A percentile compares a stretch with the other conserved stretches of the same genome.
Evolutionary conservation across 2,329 filamentous ascomycete genomes (phyloP).

Genomic region (Clarireedia sp.): DNA sequence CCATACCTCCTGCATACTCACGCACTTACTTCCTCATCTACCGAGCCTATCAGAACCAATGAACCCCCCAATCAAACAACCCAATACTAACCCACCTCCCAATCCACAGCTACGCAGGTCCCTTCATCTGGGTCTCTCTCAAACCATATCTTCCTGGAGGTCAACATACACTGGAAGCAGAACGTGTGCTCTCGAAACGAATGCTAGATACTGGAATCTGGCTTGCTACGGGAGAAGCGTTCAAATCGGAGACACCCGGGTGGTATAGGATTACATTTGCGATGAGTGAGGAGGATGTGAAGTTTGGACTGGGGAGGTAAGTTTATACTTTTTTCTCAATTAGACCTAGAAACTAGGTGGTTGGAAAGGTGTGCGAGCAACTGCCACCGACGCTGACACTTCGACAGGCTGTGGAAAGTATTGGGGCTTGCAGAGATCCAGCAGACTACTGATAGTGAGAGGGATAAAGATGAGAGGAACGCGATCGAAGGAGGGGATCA

Average conservation of each 20-base stretch:
- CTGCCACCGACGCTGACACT: too few relatives aligned
- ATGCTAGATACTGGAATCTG: constrained; percentile 14
- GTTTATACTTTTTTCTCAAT: neutral
- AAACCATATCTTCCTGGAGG: constrained; percentile 1
- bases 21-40: too few relatives aligned
- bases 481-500: too few relatives aligned
- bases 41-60: too few relatives aligned
- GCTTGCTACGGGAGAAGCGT: constrained; percentile 14
- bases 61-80: too few relatives aligned
- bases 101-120: constrained; percentile 8
- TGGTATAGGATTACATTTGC: constrained; percentile 14
- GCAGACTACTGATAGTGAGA: too few relatives aligned
- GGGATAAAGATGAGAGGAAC: too few relatives aligned
- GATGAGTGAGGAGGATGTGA: constrained; percentile 8
- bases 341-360: neutral
- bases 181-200: constrained; percentile 8
- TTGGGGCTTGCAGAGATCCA: too few relatives aligned
- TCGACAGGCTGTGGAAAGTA: too few relatives aligned
- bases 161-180: constrained; percentile 3
- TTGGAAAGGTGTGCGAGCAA: neutral
- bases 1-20: too few relatives aligned
- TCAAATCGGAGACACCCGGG: constrained; percentile 8
- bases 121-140: constrained; percentile 14
- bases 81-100: too few relatives aligned
- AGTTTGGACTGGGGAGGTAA: constrained; percentile 12